Evolutionary conservation across 2,329 filamentous ascomycete genomes (phyloP), one percentile per base, ranked within the genome.

Genomic region (Mycocentrospora acerina): DNA sequence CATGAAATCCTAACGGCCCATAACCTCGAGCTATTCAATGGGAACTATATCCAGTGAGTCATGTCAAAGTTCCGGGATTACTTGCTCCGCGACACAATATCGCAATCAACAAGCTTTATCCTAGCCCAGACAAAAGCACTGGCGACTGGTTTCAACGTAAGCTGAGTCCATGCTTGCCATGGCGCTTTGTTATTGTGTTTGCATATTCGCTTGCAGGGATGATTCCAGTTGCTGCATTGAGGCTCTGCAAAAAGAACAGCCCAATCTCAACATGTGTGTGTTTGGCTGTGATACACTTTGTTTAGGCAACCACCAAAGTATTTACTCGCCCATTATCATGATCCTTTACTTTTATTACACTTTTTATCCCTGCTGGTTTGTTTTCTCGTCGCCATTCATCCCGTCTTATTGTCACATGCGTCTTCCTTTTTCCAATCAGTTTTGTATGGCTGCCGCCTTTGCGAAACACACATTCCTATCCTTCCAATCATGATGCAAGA

Each of bases 201-300:
- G 32, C 32, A 24, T 29, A 24, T 11, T 29, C 18, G 31, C 22
- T 25, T n/a, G 24, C 37, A 41, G 15, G 37, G 42, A 37, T 41
- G 13, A 36, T 26, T 41, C 38, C 18, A 40, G 26, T 10, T 14
- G 25, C 29, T 28, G 28, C 32, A 31, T 29, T 41, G 42, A 35
- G 33, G 42, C 37, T 45, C 42, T 27, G 14, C 6, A 25, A 16
- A 10, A 26, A 24, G 28, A 17, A 32, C 33, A 31, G 13, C 22
- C 29, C 37, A 41, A 40, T 24, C 24, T 29, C 32, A 25, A 36
- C 27, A 11, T 40, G 19, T 12, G 16, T 25, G 11, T 14, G n/a
- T 18, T 14, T 7, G 5, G 24, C 24, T 28, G 37, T 31, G 35
- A 28, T 24, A 26, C 28, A 34, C 17, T 24, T 30, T 29, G 4